Conservation (phyloP, 1,284 basidiomycete genomes). For the Rhodotorula sp. region DNA sequence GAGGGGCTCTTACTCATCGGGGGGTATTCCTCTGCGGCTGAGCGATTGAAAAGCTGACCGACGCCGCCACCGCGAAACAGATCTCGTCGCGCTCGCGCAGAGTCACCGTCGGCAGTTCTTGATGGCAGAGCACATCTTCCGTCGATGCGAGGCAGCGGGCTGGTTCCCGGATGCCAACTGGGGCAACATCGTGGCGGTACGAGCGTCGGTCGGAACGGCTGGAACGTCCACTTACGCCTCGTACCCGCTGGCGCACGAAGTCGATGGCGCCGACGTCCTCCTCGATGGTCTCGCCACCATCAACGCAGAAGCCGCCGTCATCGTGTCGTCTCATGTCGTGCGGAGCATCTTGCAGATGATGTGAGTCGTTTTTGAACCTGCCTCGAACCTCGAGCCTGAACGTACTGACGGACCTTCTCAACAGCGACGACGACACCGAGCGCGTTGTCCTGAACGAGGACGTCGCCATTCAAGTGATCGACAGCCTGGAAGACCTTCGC, state of each 20-base stretch:
- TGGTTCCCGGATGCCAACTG: conserved; percentile 29
- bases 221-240: conserved; percentile 23
- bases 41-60: background rate
- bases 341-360: conserved; percentile 16
- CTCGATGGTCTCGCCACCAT: conserved; percentile 20
- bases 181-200: conserved; percentile 33
- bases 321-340: conserved; percentile 28
- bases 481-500: conserved; percentile 19
- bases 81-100: conserved; percentile 9
- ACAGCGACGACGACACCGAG: conserved; percentile 8
- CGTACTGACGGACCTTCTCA: background rate
- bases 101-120: conserved; percentile 17
- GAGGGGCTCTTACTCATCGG: background rate
- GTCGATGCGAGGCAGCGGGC: conserved; percentile 23
- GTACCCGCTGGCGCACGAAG: conserved; percentile 22
- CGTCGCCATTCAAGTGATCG: conserved; percentile 22
- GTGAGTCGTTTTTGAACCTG: background rate
- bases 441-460: conserved; percentile 19
- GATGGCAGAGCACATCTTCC: conserved; percentile 28
- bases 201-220: conserved; percentile 19
- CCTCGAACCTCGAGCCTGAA: background rate
- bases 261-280: conserved; percentile 23
- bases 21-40: too few relatives aligned
- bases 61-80: background rate
- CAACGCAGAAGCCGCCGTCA: conserved; percentile 30